A percentile compares a stretch with the other conserved stretches of the same genome.
These are phyloP conservation scores for Boletus sp. DNA, from an alignment of 768 basidiomycete species.

Conservation along the genomic window DNA sequence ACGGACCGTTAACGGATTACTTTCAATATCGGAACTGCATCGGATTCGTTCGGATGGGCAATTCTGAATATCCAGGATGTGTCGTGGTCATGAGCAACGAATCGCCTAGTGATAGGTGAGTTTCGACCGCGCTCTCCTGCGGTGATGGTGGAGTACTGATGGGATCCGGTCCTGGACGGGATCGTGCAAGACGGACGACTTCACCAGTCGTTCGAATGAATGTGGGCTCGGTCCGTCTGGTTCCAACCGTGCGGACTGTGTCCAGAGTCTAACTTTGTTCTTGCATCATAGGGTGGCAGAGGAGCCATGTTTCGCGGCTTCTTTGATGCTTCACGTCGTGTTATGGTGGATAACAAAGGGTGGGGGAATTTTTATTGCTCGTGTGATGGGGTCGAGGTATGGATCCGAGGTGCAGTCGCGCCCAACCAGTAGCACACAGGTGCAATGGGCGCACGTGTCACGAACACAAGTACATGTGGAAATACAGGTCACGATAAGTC, in stretches of 20 bases:
- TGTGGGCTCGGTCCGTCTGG: conserved; percentile 52
- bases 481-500: neutral
- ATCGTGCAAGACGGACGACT: conserved; percentile 2
- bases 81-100: conserved; percentile 70
- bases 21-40: conserved; percentile 58
- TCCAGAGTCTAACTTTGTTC: neutral
- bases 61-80: conserved; percentile 53
- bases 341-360: conserved; percentile 50
- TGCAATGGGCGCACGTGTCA: neutral
- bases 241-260: conserved; percentile 3
- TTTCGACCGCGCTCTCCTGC: neutral
- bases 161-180: neutral
- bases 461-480: neutral
- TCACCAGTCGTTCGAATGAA: conserved; percentile 53
- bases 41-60: conserved; percentile 71
- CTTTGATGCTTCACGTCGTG: conserved; percentile 41
- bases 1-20: conserved; percentile 64
- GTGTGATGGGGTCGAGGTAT: conserved; percentile 55
- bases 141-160: neutral
- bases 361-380: conserved; percentile 67
- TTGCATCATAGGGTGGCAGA: conserved; percentile 29
- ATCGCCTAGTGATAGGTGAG: conserved; percentile 12
- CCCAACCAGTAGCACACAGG: neutral
- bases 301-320: conserved; percentile 44
- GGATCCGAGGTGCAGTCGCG: conserved; percentile 35